A percentile compares a stretch with the other conserved stretches of the same genome.
phyloP scores from a whole-genome alignment of 1,284 basidiomycete genomes.

The Sporisorium sorghi region DNA sequence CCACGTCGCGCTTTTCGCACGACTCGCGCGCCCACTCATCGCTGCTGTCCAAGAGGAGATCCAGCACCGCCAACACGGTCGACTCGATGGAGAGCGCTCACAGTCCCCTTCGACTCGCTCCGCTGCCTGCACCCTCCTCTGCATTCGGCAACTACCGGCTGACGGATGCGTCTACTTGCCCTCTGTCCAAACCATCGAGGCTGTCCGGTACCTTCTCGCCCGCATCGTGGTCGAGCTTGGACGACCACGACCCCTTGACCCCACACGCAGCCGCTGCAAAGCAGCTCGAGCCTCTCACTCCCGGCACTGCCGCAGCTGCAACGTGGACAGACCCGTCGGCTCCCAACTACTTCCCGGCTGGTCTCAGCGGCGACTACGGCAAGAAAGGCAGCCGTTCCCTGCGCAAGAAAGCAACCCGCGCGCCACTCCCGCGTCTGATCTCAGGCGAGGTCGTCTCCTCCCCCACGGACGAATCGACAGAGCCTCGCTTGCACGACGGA shows the following conservation, averaged over 20 bases:
- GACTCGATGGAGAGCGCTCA: constrained; percentile 23
- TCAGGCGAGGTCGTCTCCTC: constrained; percentile 34
- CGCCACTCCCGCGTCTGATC: constrained; percentile 25
- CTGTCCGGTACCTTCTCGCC: constrained; percentile 3
- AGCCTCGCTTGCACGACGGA: neutral
- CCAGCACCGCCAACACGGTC: constrained; percentile 15
- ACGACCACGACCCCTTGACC: constrained; percentile 25
- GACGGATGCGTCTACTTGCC: constrained; percentile 9
- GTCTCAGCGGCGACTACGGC: constrained; percentile 8
- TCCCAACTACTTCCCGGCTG: constrained; percentile 43
- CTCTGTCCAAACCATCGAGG: neutral
- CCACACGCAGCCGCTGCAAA: constrained; percentile 11
- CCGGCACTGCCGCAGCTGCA: constrained; percentile 46
- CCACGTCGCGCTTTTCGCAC: constrained; percentile 31
- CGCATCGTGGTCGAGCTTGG: constrained; percentile 24
- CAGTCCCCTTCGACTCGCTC: constrained; percentile 20
- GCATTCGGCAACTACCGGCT: constrained; percentile 39
- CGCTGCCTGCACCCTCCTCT: constrained; percentile 29
- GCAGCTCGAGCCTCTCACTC: constrained; percentile 27
- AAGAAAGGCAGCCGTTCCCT: constrained; percentile 11
- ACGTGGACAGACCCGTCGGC: constrained; percentile 52
- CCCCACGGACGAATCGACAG: constrained; percentile 5
- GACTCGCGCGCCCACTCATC: constrained; percentile 34
- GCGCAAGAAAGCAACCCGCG: constrained; percentile 27
- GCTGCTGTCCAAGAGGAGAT: constrained; percentile 30